Base-by-base conservation (phyloP, 2,329 filamentous ascomycete genomes). In the Metarhizium anisopliae region DNA sequence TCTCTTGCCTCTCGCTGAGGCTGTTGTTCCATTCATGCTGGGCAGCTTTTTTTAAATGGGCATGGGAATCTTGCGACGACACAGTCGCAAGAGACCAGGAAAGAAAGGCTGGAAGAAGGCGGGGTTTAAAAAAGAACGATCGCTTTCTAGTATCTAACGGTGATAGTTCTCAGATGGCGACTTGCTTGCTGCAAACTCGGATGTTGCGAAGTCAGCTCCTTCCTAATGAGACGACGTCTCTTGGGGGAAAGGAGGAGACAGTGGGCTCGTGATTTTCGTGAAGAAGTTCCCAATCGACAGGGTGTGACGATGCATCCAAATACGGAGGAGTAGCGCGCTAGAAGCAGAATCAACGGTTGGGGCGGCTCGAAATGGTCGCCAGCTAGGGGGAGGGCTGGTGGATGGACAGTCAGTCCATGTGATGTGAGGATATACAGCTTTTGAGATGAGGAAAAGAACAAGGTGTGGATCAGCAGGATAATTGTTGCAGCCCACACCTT, bases 1-100 rank as follows among this genome's bases (percentile, higher is more conserved):
- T 65, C 79, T 77, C 72, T 82, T 82, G 58, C 71, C 69, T 66
- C 76, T 74, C 59, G 71, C 67, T 43, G 71, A 70, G 40, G 69
- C 63, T 57, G 67, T 66, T 55, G 69, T 62, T 57, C 73, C 72
- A 61, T 77, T 77, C 77, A 80, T 79, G 57, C 55, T 64, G 66
- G 57, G 51, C 42, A 51, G 36, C 18, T 18, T 45, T 30, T 29
- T 30, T 13, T 16, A 18, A 13, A 29, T 29, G n/a, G 36, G 32
- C 10, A 52, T 16, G n/a, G 45, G 50, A 53, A 43, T 55, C 42
- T 20, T 50, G 38, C 36, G 50, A 52, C 47, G 51, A 50, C 55
- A 16, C 18, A 36, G 47, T 43, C 51, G 56, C 55, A 58, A 59
- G 54, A 54, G 53, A 58, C 51, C 54, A 42, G 38, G 50, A 52